phyloP scores from a whole-genome alignment of 139 green algal species.

The Haematococcus sp. region DNA sequence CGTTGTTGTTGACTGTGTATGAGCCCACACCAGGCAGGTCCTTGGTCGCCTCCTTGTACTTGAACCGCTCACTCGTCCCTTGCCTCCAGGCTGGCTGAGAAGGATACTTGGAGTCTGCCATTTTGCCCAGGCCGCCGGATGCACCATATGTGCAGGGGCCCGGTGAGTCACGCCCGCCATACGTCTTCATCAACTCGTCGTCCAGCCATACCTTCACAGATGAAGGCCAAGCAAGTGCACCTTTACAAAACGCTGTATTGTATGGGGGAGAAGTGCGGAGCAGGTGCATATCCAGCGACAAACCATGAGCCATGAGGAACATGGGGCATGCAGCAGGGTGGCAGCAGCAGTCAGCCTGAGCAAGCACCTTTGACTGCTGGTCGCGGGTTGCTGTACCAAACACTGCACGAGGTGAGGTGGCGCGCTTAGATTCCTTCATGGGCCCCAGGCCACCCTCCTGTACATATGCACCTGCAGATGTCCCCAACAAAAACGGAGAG shows the following conservation, averaged over 20 bases:
- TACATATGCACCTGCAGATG: slow-evolving; percentile 36
- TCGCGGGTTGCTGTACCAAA: slow-evolving; percentile 58
- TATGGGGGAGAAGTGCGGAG: too few species aligned
- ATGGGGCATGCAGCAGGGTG: too few species aligned
- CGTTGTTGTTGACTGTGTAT: slow-evolving; percentile 43
- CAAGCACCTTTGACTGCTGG: slow-evolving; percentile 34
- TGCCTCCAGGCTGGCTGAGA: slow-evolving; percentile 27
- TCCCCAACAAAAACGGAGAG: background rate
- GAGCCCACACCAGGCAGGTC: slow-evolving; percentile 50
- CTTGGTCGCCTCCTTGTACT: slow-evolving; percentile 12
- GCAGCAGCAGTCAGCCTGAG: too few species aligned
- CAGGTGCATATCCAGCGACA: too few species aligned
- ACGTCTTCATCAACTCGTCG: slow-evolving; percentile 60
- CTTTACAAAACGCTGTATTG: too few species aligned
- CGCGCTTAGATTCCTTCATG: slow-evolving; percentile 52
- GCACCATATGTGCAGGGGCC: slow-evolving; percentile 48
- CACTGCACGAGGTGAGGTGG: slow-evolving; percentile 37
- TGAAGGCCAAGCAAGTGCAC: background rate
- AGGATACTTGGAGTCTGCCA: slow-evolving; percentile 38
- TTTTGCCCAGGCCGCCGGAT: slow-evolving; percentile 36
- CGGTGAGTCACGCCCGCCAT: slow-evolving; percentile 33
- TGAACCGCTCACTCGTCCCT: slow-evolving; percentile 40
- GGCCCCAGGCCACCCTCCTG: slow-evolving; percentile 36
- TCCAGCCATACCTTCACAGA: slow-evolving; percentile 54
- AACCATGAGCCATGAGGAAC: too few species aligned